Evolutionary conservation across 2,329 filamentous ascomycete species (phyloP), one percentile per base, ranked within the genome.

Genomic region (Colletotrichum phormii): DNA sequence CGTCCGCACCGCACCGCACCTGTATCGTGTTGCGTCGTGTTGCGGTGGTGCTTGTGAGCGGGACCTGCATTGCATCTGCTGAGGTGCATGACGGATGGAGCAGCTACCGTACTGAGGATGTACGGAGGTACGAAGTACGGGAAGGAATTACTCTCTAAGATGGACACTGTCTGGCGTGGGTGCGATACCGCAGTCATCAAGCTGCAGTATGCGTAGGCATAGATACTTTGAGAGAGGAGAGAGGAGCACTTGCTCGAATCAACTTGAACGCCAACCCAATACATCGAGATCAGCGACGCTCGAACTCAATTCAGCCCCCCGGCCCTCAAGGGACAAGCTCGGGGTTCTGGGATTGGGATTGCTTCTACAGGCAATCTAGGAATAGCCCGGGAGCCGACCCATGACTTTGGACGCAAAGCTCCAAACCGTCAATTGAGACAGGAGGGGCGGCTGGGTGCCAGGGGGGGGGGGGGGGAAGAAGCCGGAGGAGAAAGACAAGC

Each of bases 41-140:
- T 35, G 57, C 42, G 65, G 51, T 63, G 69, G 59, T 54, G 61
- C 29, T 63, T 35, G 7, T 53, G 59, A 37, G 57, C 31, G 58
- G 65, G 26, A 64, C 70, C 46, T 64, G 64, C 69, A 64, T 64
- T 69, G 65, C 70, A 72, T 72, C 51, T 67, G 53, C 59, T 59
- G 59, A 72, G 65, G 59, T 69, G 54, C 70, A 72, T 64, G 54
- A 53, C 33, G 61, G 29, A 63, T 63, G 61, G 61, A 54, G 29
- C 46, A 24, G 26, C 31, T 37, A 11, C 46, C n/a, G 13, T 42
- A 15, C 18, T n/a, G 12, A 13, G 24, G 37, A 66, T 49, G 29
- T 42, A 33, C 35, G 12, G 6, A 42, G 13, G 35, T 42, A 42
- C 35, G 15, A 13, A 42, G 35, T 13, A 42, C 15, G 15, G 53